Evolutionary conservation across 1,284 basidiomycete genomes (phyloP).

Genomic region (Mycosarcoma mackinlayi): DNA sequence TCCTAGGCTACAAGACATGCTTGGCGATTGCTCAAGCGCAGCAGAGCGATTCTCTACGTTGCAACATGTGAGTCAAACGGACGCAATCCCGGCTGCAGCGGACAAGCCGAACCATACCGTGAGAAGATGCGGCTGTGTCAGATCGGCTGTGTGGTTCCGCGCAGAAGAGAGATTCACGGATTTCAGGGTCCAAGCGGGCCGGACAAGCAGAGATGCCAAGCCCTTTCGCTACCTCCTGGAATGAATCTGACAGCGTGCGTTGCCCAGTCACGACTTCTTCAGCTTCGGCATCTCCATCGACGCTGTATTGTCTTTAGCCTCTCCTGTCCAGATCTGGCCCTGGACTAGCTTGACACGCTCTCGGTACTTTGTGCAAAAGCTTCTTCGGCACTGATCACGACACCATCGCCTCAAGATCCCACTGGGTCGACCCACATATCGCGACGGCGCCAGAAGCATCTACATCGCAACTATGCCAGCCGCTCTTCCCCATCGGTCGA

Average conservation of each 20-base stretch:
- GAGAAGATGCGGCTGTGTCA: background rate
- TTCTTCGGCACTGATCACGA: too few species aligned
- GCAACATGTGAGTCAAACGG: too few species aligned
- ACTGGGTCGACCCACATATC: too few species aligned
- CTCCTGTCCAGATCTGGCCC: too few species aligned
- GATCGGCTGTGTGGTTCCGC: slow-evolving; percentile 2
- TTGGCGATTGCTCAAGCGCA: too few species aligned
- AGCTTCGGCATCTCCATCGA: background rate
- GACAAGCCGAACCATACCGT: background rate
- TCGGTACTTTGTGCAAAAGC: too few species aligned
- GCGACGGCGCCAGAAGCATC: background rate
- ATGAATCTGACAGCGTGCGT: background rate
- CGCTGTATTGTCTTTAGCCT: too few species aligned
- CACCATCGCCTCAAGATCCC: too few species aligned
- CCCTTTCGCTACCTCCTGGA: background rate
- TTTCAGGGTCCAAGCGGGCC: slow-evolving; percentile 28
- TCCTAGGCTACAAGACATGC: too few species aligned
- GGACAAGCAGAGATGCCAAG: background rate
- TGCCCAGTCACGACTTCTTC: background rate
- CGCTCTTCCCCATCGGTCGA: slow-evolving; percentile 16
- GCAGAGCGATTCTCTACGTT: too few species aligned
- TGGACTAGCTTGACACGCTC: too few species aligned
- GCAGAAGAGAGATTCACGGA: background rate
- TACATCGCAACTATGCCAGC: slow-evolving; percentile 12
- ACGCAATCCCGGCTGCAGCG: background rate